Conservation (phyloP, 768 basidiomycete species). For the Collybia mongolica region DNA sequence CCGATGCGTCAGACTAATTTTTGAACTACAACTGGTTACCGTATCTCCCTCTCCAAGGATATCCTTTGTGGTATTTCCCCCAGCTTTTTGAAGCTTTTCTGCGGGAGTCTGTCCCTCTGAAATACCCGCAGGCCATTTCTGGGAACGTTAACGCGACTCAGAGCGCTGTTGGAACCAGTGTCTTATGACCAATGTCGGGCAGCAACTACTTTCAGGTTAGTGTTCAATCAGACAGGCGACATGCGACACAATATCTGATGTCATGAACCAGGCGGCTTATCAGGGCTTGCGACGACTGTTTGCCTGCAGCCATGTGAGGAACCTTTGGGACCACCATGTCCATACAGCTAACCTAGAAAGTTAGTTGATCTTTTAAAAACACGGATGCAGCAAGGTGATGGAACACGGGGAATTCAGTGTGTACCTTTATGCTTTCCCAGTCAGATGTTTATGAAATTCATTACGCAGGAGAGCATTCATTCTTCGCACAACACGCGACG, state of each 20-base stretch:
- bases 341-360: not conserved
- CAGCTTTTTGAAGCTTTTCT: not conserved
- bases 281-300: constrained; percentile 74
- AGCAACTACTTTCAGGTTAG: constrained; percentile 65
- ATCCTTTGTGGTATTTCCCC: no score
- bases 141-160: not conserved
- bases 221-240: not conserved
- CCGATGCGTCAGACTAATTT: no score
- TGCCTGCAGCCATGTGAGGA: constrained; percentile 74
- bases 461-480: constrained; percentile 36
- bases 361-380: constrained; percentile 91
- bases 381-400: constrained; percentile 82
- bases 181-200: constrained; percentile 65
- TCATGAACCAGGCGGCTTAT: constrained; percentile 59
- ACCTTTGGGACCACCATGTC: not conserved
- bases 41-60: no score
- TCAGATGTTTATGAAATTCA: constrained; percentile 14
- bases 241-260: not conserved
- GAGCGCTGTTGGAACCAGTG: not conserved
- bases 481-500: constrained; percentile 48
- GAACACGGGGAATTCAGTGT: constrained; percentile 34
- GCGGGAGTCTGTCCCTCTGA: not conserved
- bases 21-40: no score
- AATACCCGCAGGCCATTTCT: no score
- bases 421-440: constrained; percentile 9